phyloP scores from a whole-genome alignment of 176 grass and related monocot species.

The Avena eriantha region DNA sequence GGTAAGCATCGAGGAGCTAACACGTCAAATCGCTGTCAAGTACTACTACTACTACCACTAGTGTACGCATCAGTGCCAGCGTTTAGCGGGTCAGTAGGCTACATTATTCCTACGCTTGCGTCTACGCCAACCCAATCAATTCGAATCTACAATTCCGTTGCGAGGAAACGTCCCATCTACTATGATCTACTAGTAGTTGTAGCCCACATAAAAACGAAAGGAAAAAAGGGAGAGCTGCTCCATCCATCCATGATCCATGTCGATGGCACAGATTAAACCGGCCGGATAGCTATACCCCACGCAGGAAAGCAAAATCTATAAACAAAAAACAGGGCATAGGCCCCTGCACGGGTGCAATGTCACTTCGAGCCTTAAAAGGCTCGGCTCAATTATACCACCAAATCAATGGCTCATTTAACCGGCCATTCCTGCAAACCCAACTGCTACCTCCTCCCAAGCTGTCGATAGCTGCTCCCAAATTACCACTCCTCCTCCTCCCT shows the following conservation, averaged over 20 bases:
- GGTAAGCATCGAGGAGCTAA: background rate
- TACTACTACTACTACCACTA: background rate
- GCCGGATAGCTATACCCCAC: background rate
- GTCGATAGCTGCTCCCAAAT: background rate
- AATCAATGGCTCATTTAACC: background rate
- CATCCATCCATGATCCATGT: background rate
- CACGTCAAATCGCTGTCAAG: background rate
- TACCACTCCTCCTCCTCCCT: background rate
- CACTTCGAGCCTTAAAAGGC: background rate
- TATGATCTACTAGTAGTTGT: background rate
- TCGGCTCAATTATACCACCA: background rate
- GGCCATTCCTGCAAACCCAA: background rate
- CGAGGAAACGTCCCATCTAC: background rate
- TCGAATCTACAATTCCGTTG: background rate
- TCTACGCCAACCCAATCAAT: constrained; percentile 40
- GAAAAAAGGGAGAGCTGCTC: background rate
- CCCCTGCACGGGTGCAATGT: background rate
- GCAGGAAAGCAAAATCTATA: background rate
- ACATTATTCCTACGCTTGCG: constrained; percentile 2
- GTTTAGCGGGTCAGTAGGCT: constrained; percentile 15
- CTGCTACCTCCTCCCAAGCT: background rate
- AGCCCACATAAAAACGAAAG: background rate
- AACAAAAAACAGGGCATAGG: background rate
- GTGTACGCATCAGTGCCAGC: background rate
- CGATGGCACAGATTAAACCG: background rate